Evolutionary conservation across 352 stramenopile species (phyloP).

Genomic region (Paralagenidium karlingii): DNA sequence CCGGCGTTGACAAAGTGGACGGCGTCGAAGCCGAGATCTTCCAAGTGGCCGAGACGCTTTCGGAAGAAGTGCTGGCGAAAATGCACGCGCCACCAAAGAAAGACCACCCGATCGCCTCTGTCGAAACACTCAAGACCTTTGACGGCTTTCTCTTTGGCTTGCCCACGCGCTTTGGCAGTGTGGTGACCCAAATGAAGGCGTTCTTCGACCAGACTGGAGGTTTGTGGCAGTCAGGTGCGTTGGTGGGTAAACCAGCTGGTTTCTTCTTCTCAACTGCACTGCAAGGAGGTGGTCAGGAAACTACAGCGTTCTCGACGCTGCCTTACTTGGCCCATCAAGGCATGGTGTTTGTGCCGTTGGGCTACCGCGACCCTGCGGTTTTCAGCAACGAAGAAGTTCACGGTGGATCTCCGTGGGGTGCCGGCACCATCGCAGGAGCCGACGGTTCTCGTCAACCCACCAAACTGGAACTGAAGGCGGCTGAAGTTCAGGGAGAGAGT

Average conservation of each 20-base stretch:
- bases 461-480: constrained; percentile 69
- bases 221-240: constrained; percentile 68
- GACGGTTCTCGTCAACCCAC: constrained; percentile 74
- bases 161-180: constrained; percentile 68
- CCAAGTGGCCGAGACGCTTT: constrained; percentile 67
- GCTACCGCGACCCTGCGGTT: constrained; percentile 41
- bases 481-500: constrained; percentile 65
- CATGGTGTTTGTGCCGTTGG: constrained; percentile 86
- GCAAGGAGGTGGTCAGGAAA: constrained; percentile 82
- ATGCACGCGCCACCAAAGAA: constrained; percentile 61
- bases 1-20: constrained; percentile 47
- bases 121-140: constrained; percentile 42
- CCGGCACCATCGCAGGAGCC: constrained; percentile 64
- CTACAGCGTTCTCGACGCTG: constrained; percentile 65
- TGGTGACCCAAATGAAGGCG: constrained; percentile 84
- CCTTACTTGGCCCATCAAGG: constrained; percentile 84
- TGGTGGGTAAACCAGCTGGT: constrained; percentile 80
- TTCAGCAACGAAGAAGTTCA: constrained; percentile 76
- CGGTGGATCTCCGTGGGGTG: constrained; percentile 66
- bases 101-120: constrained; percentile 34
- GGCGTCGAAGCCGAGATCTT: constrained; percentile 39
- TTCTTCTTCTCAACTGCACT: constrained; percentile 82
- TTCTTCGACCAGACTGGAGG: constrained; percentile 79
- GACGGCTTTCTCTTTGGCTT: constrained; percentile 84
- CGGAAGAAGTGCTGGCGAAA: constrained; percentile 64